These are phyloP conservation scores for Fragaria nilgerrensis DNA, from an alignment of 306 rosid genomes.

Conservation along the genomic window DNA sequence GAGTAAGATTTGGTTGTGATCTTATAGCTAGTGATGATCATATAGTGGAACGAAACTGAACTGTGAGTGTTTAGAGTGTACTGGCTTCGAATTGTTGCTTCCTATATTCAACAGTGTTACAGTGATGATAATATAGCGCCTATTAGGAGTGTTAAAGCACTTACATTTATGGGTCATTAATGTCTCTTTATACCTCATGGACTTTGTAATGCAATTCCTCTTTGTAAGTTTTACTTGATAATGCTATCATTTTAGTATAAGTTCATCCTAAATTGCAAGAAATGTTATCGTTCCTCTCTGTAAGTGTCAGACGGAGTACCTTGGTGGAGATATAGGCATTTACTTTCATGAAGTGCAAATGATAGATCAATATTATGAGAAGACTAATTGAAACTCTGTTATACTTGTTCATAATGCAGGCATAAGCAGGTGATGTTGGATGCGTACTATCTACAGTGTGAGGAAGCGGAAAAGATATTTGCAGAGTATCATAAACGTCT, in stretches of 20 bases:
- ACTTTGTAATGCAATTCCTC: neutral
- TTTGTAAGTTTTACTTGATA: neutral
- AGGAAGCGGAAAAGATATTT: slow-evolving; percentile 90
- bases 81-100: neutral
- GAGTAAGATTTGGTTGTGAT: neutral
- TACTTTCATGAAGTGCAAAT: neutral
- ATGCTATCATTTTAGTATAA: neutral
- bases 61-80: neutral
- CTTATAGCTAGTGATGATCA: neutral
- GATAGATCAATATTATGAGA: neutral
- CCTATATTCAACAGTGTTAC: neutral
- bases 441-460: slow-evolving; percentile 83
- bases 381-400: neutral
- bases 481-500: slow-evolving; percentile 94
- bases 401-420: slow-evolving; percentile 47
- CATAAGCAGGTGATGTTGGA: slow-evolving; percentile 92
- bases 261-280: neutral
- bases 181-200: neutral
- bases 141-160: neutral
- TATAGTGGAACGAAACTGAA: neutral
- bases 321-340: neutral
- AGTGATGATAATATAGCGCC: neutral
- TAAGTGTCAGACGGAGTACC: neutral
- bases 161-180: neutral
- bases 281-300: neutral